Base-by-base conservation (phyloP, 352 stramenopile genomes). In the Pythium rishiriense region DNA sequence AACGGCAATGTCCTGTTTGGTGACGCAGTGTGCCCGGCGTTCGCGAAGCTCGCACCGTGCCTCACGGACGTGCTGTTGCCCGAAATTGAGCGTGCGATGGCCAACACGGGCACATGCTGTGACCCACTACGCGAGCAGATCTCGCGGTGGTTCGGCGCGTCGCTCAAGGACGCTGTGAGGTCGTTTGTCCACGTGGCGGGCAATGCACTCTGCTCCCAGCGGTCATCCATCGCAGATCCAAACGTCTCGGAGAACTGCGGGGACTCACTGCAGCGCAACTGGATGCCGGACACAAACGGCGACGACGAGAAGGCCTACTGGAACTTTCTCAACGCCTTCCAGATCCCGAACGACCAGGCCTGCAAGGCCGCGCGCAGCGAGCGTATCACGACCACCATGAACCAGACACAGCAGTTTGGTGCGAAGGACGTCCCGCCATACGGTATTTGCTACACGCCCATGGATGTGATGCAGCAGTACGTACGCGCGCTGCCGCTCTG, bases 381-480 rank as follows among this genome's bases (percentile, higher is more conserved):
- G 43, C 33, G 31, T 26, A 54, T 62, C 45, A 15, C n/a, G 43
- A 68, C 61, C 22, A 68, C 52, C 11, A 47, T 41, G 17, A 58
- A 58, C 43, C 22, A 45, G 12, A 50, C 43, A 9, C 43, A 61
- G 53, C 52, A 60, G 31, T 62, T 58, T 41, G 61, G 52, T 8
- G 26, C 31, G 8, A 6, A 19, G 9, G 45, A 37, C 6, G 24
- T 54, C 19, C 17, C 41, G 28, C 49, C 60, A 4, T 66, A 56
- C 43, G 53, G 61, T n/a, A 39, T 49, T 35, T 68, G 61, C 45
- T 58, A 39, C 8, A 28, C 37, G 43, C 53, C 61, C 8, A 58
- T 62, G 52, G 61, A 68, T 9, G 52, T 24, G 21, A 17, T 68
- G 9, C n/a, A 50, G 31, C 51, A 62, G 52, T 68, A 68, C 35